A percentile compares a stretch with the other conserved stretches of the same genome.
Conservation (phyloP, 306 rosid genomes). For the Castanopsis chinensis region DNA sequence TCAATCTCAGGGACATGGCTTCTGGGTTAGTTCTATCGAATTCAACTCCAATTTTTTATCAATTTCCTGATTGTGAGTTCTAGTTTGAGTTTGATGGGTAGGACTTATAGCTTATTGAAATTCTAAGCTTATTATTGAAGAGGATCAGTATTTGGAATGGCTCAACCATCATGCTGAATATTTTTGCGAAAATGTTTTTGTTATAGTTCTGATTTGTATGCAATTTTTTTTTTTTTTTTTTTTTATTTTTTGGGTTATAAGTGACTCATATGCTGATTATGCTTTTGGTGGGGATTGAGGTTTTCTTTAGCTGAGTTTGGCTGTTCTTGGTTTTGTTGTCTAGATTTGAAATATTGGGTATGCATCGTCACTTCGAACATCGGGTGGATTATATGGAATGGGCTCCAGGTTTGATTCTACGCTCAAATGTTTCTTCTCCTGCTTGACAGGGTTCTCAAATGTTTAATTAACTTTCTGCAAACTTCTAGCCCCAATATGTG, state of each 20-base stretch:
- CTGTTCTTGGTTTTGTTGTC: constrained; percentile 29
- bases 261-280: constrained; percentile 8
- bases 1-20: constrained; percentile 69
- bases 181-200: constrained; percentile 12
- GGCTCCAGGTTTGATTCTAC: constrained; percentile 88
- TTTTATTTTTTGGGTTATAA: constrained; percentile 2
- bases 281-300: constrained; percentile 9
- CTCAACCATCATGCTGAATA: constrained; percentile 1
- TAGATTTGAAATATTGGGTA: constrained; percentile 82
- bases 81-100: background rate
- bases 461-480: background rate
- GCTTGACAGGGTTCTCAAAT: constrained; percentile 7
- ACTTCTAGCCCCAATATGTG: background rate
- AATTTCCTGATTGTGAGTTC: constrained; percentile 8
- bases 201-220: background rate
- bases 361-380: constrained; percentile 97
- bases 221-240: background rate
- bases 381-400: constrained; percentile 95
- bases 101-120: background rate
- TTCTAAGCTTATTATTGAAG: constrained; percentile 6
- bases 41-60: constrained; percentile 1
- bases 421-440: constrained; percentile 19
- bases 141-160: background rate
- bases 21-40: constrained; percentile 75
- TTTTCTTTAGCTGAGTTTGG: constrained; percentile 15